Evolutionary conservation across 164 flowering plant species (phyloP).

Genomic region (Piper longum): DNA sequence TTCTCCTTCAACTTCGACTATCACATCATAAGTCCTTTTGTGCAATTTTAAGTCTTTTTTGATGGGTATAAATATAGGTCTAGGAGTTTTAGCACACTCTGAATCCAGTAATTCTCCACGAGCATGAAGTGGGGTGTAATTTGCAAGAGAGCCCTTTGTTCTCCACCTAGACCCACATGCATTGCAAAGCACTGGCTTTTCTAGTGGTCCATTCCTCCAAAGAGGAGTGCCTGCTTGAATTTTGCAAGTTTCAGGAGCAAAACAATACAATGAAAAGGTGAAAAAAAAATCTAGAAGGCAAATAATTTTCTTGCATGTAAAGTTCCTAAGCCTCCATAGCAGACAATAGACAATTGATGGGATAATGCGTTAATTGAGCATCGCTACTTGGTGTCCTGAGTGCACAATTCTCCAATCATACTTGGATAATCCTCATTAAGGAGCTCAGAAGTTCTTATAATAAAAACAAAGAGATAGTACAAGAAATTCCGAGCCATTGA

Average conservation of each 20-base stretch:
- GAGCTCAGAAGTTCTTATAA: neutral
- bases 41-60: slow-evolving; percentile 24
- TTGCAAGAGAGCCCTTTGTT: slow-evolving; percentile 85
- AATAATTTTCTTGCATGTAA: neutral
- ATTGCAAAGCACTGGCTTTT: slow-evolving; percentile 96
- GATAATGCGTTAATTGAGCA: neutral
- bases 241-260: too few relatives aligned
- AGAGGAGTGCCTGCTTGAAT: slow-evolving; percentile 74
- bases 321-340: neutral
- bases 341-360: neutral
- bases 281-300: neutral
- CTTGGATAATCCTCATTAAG: neutral
- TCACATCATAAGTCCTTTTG: slow-evolving; percentile 24
- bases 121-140: slow-evolving; percentile 90
- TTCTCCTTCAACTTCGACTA: slow-evolving; percentile 17
- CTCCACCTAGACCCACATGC: slow-evolving; percentile 99
- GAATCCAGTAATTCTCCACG: slow-evolving; percentile 55
- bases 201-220: slow-evolving; percentile 99
- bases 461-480: neutral
- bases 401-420: neutral
- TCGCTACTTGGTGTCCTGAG: neutral
- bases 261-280: neutral
- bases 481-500: neutral
- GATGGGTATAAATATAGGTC: neutral
- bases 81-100: slow-evolving; percentile 41